Conservation (phyloP, 306 rosid genomes). For the Sophora flavescens region DNA sequence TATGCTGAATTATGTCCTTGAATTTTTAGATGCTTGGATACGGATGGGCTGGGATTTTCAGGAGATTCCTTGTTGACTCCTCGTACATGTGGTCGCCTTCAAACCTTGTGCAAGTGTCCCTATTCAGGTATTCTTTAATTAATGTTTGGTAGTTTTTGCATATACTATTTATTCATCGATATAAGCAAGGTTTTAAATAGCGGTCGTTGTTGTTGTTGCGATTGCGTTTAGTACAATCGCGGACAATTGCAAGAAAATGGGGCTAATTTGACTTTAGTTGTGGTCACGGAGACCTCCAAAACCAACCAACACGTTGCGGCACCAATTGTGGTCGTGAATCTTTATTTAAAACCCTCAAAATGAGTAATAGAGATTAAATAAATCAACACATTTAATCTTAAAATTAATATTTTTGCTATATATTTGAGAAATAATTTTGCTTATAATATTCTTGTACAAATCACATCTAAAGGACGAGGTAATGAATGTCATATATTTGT, state of each 20-base stretch:
- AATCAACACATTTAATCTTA: constrained; percentile 1
- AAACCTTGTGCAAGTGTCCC: constrained; percentile 86
- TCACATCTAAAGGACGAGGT: neutral
- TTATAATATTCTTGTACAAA: neutral
- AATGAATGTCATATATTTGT: neutral
- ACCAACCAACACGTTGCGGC: no score
- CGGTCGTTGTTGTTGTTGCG: no score
- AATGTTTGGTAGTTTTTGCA: neutral
- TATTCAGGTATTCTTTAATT: constrained; percentile 64
- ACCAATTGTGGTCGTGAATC: no score
- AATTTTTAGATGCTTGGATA: constrained; percentile 85
- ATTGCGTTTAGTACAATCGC: no score
- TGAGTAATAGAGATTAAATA: neutral
- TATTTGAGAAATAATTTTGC: neutral
- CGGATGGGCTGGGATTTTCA: constrained; percentile 95
- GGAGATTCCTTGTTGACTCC: constrained; percentile 84
- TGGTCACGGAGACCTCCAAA: no score
- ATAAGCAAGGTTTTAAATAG: no score
- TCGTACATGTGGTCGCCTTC: constrained; percentile 99
- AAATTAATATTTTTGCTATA: neutral
- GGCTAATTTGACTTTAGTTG: no score
- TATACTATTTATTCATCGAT: neutral
- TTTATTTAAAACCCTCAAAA: no score
- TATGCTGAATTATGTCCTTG: neutral
- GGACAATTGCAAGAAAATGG: no score